Conservation (phyloP, 1,284 basidiomycete genomes). For the Rhodotorula sp. region DNA sequence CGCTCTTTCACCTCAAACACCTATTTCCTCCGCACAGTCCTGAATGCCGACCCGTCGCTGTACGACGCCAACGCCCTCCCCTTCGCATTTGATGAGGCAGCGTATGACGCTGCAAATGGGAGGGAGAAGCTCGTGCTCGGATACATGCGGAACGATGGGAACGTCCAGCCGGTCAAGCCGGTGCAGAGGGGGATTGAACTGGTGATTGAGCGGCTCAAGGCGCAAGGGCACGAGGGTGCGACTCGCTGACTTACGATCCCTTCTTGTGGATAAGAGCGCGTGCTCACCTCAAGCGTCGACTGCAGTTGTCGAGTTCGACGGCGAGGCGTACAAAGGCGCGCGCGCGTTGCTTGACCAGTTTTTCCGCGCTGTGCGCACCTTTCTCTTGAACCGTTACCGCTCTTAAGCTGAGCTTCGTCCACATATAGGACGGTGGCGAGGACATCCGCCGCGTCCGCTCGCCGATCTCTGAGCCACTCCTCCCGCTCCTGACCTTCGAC, state of each 20-base stretch:
- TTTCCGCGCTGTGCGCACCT: constrained; percentile 29
- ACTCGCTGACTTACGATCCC: constrained; percentile 56
- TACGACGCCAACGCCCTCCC: constrained; percentile 46
- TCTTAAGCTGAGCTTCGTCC: not conserved
- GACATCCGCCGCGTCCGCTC: constrained; percentile 41
- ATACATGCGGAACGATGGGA: constrained; percentile 52
- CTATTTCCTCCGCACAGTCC: constrained; percentile 48
- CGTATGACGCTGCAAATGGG: constrained; percentile 41
- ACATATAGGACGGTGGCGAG: constrained; percentile 13
- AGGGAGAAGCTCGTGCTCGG: constrained; percentile 44
- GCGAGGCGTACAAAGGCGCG: constrained; percentile 48
- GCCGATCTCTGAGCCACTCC: constrained; percentile 43
- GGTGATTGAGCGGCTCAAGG: constrained; percentile 44
- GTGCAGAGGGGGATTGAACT: constrained; percentile 50
- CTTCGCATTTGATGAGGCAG: not conserved
- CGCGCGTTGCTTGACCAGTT: constrained; percentile 25
- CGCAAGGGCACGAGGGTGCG: constrained; percentile 16
- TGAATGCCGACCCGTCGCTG: constrained; percentile 49
- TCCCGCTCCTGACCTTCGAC: constrained; percentile 21
- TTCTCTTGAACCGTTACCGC: not conserved
- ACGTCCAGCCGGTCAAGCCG: constrained; percentile 51
- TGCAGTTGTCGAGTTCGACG: constrained; percentile 23
- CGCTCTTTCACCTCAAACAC: constrained; percentile 49
- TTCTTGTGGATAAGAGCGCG: too few species aligned
- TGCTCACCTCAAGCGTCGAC: constrained; percentile 61